A percentile compares a stretch with the other conserved stretches of the same genome.
phyloP scores from a whole-genome alignment of 192 early-diverging fungal species.

The Coemansia sp. region DNA sequence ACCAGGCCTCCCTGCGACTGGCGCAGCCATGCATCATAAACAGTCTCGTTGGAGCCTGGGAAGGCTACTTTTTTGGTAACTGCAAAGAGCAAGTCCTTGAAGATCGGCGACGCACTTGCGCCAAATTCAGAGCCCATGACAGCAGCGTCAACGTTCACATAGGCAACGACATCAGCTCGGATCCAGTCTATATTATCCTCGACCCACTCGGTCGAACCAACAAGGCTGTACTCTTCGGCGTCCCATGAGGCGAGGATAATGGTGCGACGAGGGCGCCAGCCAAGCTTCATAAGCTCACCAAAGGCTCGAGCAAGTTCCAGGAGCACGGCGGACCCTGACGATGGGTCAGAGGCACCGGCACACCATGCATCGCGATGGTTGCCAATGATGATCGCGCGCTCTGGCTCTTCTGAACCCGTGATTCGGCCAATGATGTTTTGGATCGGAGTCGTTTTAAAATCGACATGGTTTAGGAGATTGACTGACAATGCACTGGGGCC shows the following conservation, averaged over 20 bases:
- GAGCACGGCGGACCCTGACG: constrained; percentile 61
- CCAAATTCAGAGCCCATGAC: constrained; percentile 55
- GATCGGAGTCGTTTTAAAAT: constrained; percentile 54
- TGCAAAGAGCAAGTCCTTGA: constrained; percentile 51
- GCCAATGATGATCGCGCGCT: constrained; percentile 59
- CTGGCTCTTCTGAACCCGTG: constrained; percentile 54
- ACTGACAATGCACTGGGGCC: constrained; percentile 56
- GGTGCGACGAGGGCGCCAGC: constrained; percentile 65
- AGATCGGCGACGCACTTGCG: constrained; percentile 52
- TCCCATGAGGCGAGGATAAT: constrained; percentile 66
- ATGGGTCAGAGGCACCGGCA: constrained; percentile 64
- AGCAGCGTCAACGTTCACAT: constrained; percentile 62
- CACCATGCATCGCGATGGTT: constrained; percentile 71
- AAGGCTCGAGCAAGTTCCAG: constrained; percentile 58
- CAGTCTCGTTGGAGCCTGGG: constrained; percentile 46
- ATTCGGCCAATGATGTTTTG: constrained; percentile 66
- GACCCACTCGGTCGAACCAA: constrained; percentile 69
- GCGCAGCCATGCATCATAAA: constrained; percentile 59
- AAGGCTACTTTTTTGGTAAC: constrained; percentile 54
- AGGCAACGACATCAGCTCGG: constrained; percentile 53
- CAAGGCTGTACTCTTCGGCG: constrained; percentile 64
- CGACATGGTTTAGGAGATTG: constrained; percentile 57
- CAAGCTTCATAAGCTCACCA: constrained; percentile 56
- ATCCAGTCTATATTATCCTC: constrained; percentile 61
- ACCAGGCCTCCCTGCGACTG: not conserved